Evolutionary conservation across 2,329 filamentous ascomycete genomes (phyloP).

Genomic region (Coleophoma cylindrospora): DNA sequence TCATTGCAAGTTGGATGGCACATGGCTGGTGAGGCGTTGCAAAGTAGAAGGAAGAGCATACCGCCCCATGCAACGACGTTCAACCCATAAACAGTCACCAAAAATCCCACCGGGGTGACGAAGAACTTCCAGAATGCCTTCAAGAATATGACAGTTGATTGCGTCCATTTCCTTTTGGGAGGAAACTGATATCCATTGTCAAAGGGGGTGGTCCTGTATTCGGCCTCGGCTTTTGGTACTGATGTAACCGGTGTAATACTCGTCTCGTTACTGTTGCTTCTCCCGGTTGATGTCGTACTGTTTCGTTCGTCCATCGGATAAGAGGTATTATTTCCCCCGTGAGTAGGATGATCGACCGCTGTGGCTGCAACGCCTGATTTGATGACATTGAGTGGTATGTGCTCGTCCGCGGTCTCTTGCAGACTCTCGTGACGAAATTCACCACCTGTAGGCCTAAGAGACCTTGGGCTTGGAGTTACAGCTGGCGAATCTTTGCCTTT

Average conservation of each 20-base stretch:
- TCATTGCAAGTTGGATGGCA: constrained; percentile 66
- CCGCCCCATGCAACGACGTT: constrained; percentile 87
- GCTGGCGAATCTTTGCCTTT: constrained; percentile 8
- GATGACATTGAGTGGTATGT: constrained; percentile 4
- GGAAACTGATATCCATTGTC: constrained; percentile 64
- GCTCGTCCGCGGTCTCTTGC: constrained; percentile 13
- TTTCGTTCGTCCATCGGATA: neutral
- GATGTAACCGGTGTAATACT: constrained; percentile 9
- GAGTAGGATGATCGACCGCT: neutral
- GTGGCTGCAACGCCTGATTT: constrained; percentile 2
- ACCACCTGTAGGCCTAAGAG: constrained; percentile 1
- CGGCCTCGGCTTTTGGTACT: constrained; percentile 6
- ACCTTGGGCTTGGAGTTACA: constrained; percentile 4
- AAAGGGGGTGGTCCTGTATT: constrained; percentile 34
- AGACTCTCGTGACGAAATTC: constrained; percentile 14
- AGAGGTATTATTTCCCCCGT: neutral
- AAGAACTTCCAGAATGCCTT: constrained; percentile 68
- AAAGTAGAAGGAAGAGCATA: constrained; percentile 83
- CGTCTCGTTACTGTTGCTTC: constrained; percentile 16
- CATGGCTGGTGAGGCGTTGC: constrained; percentile 70
- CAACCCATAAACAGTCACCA: constrained; percentile 73
- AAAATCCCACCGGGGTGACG: constrained; percentile 69
- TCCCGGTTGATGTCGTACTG: neutral
- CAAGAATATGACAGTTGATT: constrained; percentile 52
- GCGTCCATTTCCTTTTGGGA: constrained; percentile 53